Percentiles rank a stretch among this genome's conserved stretches.
Evolutionary conservation across 495 filamentous ascomycete genomes (phyloP).

Genomic region (Neurospora sp.): DNA sequence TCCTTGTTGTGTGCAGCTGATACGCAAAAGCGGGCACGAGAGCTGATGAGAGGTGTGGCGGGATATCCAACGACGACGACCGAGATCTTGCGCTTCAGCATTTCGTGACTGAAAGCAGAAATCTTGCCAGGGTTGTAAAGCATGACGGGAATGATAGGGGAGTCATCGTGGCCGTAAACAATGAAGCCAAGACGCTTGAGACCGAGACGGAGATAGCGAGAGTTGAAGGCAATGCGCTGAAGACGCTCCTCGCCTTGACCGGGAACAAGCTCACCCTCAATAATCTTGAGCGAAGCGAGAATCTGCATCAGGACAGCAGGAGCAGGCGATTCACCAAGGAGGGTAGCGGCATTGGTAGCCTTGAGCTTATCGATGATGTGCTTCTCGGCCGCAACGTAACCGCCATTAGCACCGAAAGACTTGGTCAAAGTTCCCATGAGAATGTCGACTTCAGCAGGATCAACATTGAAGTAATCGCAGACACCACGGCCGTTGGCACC

Average conservation of each 20-base stretch:
- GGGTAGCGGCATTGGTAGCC: conserved; percentile 71
- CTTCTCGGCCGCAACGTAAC: conserved; percentile 88
- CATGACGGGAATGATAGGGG: conserved; percentile 86
- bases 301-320: conserved; percentile 88
- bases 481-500: conserved; percentile 83
- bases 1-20: conserved; percentile 96
- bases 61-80: conserved; percentile 97
- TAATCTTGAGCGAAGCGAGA: conserved; percentile 69
- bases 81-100: conserved; percentile 96
- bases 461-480: conserved; percentile 92
- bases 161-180: conserved; percentile 93
- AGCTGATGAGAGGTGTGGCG: conserved; percentile 91
- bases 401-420: conserved; percentile 96
- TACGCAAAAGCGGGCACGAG: conserved; percentile 89
- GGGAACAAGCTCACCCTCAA: conserved; percentile 74
- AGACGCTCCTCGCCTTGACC: conserved; percentile 94
- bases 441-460: conserved; percentile 81
- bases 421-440: conserved; percentile 98
- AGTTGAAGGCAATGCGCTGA: conserved; percentile 96
- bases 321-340: conserved; percentile 80
- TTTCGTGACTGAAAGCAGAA: conserved; percentile 95
- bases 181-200: conserved; percentile 96
- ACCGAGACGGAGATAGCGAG: conserved; percentile 89
- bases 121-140: conserved; percentile 97
- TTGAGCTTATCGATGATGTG: conserved; percentile 85